phyloP scores from a whole-genome alignment of 179 eudicot genomes.

The Carnegiea gigantea region DNA sequence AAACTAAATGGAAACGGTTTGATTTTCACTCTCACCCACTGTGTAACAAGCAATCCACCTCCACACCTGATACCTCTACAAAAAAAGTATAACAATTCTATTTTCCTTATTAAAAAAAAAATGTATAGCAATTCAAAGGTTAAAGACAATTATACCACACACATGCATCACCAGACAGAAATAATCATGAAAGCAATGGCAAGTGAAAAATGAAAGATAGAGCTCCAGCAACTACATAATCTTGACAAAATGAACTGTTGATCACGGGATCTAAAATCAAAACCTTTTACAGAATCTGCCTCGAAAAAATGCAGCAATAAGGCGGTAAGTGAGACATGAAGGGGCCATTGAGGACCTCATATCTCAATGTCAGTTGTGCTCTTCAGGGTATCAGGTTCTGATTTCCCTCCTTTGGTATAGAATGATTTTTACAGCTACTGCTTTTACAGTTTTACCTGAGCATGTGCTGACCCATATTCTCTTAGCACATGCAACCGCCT shows the following conservation, averaged over 20 bases:
- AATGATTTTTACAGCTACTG: background rate
- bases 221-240: slow-evolving; percentile 16
- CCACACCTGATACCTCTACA: background rate
- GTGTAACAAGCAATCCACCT: background rate
- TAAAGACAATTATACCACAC: background rate
- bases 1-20: background rate
- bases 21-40: background rate
- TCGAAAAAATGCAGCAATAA: background rate
- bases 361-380: background rate
- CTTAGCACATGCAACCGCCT: slow-evolving; percentile 76
- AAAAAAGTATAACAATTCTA: background rate
- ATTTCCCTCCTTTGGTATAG: background rate
- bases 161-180: slow-evolving; percentile 13
- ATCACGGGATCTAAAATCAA: slow-evolving; percentile 6
- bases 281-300: slow-evolving; percentile 24
- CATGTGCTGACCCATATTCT: background rate
- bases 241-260: background rate
- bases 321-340: slow-evolving; percentile 11
- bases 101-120: no score
- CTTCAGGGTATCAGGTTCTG: background rate
- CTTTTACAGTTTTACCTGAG: background rate
- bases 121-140: background rate
- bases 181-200: background rate
- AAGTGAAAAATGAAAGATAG: background rate
- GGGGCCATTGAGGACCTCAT: slow-evolving; percentile 4